A percentile compares a stretch with the other conserved stretches of the same genome.
Conservation (phyloP, 805 yeast species). For the Saturnispora halmiae region DNA sequence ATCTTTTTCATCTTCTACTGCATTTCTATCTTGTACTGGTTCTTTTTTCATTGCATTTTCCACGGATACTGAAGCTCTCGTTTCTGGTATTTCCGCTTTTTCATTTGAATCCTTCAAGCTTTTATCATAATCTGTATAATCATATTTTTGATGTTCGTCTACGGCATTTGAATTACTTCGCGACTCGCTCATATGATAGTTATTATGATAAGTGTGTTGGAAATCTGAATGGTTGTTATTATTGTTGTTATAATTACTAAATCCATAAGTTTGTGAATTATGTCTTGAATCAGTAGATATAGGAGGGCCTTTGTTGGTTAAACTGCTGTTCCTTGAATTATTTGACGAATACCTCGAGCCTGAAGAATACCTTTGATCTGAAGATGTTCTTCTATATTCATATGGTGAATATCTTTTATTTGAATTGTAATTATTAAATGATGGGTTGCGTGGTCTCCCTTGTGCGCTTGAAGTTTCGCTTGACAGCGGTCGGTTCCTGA, state of each 20-base stretch:
- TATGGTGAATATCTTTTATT: background rate
- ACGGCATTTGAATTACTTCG: constrained; percentile 1
- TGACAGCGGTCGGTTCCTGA: too few species aligned
- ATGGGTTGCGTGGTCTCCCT: background rate
- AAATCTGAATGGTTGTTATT: too few species aligned
- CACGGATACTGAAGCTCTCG: too few species aligned
- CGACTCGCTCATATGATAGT: too few species aligned
- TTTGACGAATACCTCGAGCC: too few species aligned
- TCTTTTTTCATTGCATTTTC: too few species aligned
- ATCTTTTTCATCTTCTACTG: background rate
- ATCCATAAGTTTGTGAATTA: too few species aligned
- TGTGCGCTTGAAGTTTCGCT: background rate
- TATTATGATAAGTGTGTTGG: too few species aligned
- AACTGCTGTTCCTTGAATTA: too few species aligned
- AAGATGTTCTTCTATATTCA: background rate
- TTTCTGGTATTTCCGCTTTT: background rate
- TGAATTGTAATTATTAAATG: background rate
- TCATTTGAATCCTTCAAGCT: background rate
- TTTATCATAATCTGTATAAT: background rate
- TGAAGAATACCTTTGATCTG: background rate
- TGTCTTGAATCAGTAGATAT: too few species aligned
- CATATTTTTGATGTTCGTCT: background rate
- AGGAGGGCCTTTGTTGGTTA: too few species aligned
- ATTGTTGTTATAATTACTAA: background rate
- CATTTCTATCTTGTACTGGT: too few species aligned